A percentile compares a stretch with the other conserved stretches of the same genome.
phyloP scores from a whole-genome alignment of 2,329 filamentous ascomycete species.

The Clonostachys solani region DNA sequence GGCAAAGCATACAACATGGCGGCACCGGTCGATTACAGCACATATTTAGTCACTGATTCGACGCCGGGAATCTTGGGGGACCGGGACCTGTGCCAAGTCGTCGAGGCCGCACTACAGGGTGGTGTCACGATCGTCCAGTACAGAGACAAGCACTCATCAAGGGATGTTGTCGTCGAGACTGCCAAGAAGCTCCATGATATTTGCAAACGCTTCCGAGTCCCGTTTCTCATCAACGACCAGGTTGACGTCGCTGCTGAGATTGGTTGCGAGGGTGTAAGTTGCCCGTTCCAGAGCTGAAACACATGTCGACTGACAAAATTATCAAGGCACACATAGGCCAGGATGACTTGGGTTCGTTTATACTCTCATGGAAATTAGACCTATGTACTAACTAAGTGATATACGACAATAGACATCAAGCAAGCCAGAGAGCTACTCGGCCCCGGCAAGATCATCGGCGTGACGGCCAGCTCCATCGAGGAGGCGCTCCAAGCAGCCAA shows the following conservation, averaged over 20 bases:
- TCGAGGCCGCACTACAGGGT: conserved; percentile 70
- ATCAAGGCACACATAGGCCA: conserved; percentile 69
- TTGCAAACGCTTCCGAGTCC: conserved; percentile 64
- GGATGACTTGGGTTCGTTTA: conserved; percentile 73
- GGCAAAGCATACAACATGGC: neutral
- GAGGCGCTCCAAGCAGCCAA: conserved; percentile 71
- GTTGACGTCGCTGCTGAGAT: conserved; percentile 84
- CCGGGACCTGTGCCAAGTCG: conserved; percentile 66
- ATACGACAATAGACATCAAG: conserved; percentile 10
- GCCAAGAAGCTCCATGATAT: conserved; percentile 68
- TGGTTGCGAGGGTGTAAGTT: conserved; percentile 74
- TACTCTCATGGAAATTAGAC: neutral
- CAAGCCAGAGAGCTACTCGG: conserved; percentile 70
- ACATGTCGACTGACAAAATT: no score
- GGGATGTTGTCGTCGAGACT: conserved; percentile 63
- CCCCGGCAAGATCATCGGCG: conserved; percentile 76
- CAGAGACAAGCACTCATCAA: conserved; percentile 81
- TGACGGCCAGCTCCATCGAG: conserved; percentile 71
- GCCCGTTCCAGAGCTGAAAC: no score
- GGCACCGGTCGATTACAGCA: conserved; percentile 61
- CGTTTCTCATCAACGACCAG: conserved; percentile 88
- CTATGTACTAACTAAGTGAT: neutral
- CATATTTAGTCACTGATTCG: conserved; percentile 92
- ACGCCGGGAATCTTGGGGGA: conserved; percentile 77
- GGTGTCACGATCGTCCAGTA: conserved; percentile 87